Conservation (phyloP, 1,284 basidiomycete genomes). For the Phlebopus sp. region DNA sequence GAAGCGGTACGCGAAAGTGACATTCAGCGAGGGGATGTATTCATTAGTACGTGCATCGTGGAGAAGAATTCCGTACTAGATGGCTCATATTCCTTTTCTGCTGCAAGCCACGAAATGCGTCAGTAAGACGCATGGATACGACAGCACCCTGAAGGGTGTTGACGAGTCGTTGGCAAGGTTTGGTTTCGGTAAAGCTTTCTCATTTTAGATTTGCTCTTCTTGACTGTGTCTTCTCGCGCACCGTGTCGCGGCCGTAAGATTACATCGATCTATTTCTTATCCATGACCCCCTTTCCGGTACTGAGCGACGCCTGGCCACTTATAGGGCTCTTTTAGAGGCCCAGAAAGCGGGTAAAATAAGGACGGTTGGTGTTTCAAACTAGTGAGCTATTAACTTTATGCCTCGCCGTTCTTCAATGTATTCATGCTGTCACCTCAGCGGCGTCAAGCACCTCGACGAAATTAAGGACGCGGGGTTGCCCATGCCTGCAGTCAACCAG, state of each 20-base stretch:
- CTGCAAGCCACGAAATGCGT: conserved; percentile 61
- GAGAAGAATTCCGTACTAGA: not conserved
- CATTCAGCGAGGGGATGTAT: conserved; percentile 54
- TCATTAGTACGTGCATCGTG: conserved; percentile 55
- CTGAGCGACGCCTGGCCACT: conserved; percentile 55
- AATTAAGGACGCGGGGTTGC: conserved; percentile 58
- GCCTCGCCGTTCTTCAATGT: conserved; percentile 1
- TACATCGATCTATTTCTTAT: conserved; percentile 81
- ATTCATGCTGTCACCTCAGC: conserved; percentile 35
- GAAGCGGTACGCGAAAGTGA: conserved; percentile 55
- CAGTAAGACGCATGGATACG: conserved; percentile 55
- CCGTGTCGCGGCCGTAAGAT: conserved; percentile 33
- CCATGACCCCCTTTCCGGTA: conserved; percentile 67
- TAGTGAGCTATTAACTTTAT: conserved; percentile 46
- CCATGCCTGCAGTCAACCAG: conserved; percentile 78
- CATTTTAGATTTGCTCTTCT: conserved; percentile 3
- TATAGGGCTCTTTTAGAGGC: conserved; percentile 62
- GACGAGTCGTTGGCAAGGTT: conserved; percentile 56
- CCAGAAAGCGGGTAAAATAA: conserved; percentile 63
- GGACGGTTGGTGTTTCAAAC: conserved; percentile 76
- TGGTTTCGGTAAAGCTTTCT: conserved; percentile 42
- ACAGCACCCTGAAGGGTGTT: conserved; percentile 53
- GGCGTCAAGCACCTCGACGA: conserved; percentile 77
- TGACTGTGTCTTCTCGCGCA: not conserved
- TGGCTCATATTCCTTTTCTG: conserved; percentile 1